Evolutionary conservation across 306 rosid species (phyloP).

Genomic region (Fagus sylvatica): DNA sequence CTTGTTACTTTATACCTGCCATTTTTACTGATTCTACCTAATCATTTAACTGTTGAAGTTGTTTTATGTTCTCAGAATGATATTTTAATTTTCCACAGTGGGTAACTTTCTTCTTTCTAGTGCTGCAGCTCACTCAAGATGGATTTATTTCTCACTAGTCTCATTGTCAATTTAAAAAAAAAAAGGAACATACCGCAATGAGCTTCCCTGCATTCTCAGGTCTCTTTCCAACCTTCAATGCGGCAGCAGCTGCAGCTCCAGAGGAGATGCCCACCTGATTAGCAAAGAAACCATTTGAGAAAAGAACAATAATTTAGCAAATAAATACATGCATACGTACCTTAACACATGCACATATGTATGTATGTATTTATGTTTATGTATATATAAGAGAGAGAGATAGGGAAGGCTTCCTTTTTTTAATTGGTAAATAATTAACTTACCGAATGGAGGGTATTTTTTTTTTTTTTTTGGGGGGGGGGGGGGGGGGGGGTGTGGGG

Average conservation of each 20-base stretch:
- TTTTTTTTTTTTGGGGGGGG: too few species aligned
- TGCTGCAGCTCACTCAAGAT: neutral
- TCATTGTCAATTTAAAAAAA: neutral
- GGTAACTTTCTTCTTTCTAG: neutral
- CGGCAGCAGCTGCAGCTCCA: slow-evolving; percentile 97
- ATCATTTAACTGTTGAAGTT: neutral
- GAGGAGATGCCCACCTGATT: slow-evolving; percentile 96
- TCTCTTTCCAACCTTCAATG: slow-evolving; percentile 84
- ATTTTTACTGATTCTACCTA: neutral
- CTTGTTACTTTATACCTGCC: neutral
- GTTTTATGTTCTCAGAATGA: neutral
- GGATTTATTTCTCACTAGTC: neutral
- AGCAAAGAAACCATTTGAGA: slow-evolving; percentile 32
- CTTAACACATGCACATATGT: neutral
- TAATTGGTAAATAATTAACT: neutral
- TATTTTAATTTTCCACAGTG: neutral
- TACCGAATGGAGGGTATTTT: too few species aligned
- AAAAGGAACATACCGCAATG: slow-evolving; percentile 58
- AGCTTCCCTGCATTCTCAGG: slow-evolving; percentile 96
- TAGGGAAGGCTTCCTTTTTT: neutral
- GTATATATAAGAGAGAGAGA: neutral
- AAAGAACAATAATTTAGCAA: slow-evolving; percentile 9
- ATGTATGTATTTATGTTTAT: neutral
- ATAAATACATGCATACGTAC: neutral
- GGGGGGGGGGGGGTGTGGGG: too few species aligned